Evolutionary conservation across 1,284 basidiomycete species (phyloP), one percentile per base, ranked within the genome.

Genomic region (Apiotrichum gracile): DNA sequence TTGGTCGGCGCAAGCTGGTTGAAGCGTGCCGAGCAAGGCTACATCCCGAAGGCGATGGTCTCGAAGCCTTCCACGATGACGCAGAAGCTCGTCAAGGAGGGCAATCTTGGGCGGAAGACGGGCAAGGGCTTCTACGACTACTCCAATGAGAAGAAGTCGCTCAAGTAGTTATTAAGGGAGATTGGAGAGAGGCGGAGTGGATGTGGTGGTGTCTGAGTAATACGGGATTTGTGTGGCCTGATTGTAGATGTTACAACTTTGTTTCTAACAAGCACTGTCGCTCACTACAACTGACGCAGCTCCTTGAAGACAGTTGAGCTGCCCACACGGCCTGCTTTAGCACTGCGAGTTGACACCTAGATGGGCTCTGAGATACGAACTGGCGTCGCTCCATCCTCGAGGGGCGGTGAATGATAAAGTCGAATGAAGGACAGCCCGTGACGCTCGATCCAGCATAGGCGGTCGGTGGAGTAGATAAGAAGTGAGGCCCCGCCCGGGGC

Each of bases 1-100:
- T 72, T 78, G 67, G 81, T 82, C 58, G 70, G 77, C 19, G 58
- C 69, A 45, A 80, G 79, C 48, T 82, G 81, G 80, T 66, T 76
- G 25, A 73, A 78, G 48, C 74, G 77, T 43, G 75, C 78, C 25
- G 74, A 73, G 25, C 58, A 64, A 7, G 75, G 74, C 6, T 60
- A 73, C 63, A 78, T 80, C 57, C 73, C 72, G 5, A 64, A 71
- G 29, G 75, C 77, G 42, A 64, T 78, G 13, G 78, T 81, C 21
- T 58, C 69, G 50, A 72, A 75, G 35, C 73, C 76, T 40, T 78
- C 77, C 24, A 63, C 65, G 31, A 56, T 78, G 51, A 66, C 81
- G 49, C 77, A 79, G 46, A 65, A 78, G 58, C 67, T 80, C 49
- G 79, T 82, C 41, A 69, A 72, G 52, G 73, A 79, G 61, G 80